Percentiles rank a stretch among this genome's conserved stretches.
These are phyloP conservation scores for Phylloporus scabripes DNA, from an alignment of 768 basidiomycete genomes.

Conservation along the genomic window DNA sequence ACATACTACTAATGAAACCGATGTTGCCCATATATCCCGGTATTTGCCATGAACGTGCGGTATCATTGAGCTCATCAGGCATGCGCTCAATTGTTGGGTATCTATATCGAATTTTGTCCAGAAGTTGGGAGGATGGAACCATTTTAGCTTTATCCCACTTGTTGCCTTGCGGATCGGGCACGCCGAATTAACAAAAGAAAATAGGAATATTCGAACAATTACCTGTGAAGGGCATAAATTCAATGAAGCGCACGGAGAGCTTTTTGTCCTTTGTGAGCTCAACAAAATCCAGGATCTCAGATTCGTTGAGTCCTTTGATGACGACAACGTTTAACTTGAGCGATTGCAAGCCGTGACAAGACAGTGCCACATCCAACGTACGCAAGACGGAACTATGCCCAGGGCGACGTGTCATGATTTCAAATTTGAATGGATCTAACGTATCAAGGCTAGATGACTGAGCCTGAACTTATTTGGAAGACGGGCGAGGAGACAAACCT, in stretches of 20 bases:
- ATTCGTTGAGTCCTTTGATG: conserved; percentile 74
- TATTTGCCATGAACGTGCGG: conserved; percentile 74
- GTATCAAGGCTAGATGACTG: conserved; percentile 64
- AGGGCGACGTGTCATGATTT: conserved; percentile 75
- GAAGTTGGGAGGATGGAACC: conserved; percentile 65
- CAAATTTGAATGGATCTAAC: conserved; percentile 80
- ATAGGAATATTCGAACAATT: conserved; percentile 9
- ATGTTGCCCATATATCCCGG: conserved; percentile 65
- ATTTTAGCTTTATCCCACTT: conserved; percentile 81
- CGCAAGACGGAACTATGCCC: conserved; percentile 75
- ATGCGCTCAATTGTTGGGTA: conserved; percentile 53
- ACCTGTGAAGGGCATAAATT: conserved; percentile 95
- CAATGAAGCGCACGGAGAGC: conserved; percentile 80
- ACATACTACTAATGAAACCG: conserved; percentile 94
- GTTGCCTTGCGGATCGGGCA: conserved; percentile 50
- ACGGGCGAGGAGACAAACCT: conserved; percentile 37
- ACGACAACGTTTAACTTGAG: conserved; percentile 86
- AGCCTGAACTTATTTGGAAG: conserved; percentile 3
- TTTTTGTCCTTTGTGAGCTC: conserved; percentile 60
- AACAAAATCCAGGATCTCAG: conserved; percentile 75
- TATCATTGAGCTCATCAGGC: conserved; percentile 68
- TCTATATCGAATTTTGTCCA: conserved; percentile 42
- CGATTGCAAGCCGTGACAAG: conserved; percentile 43
- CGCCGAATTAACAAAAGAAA: conserved; percentile 2
- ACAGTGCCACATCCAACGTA: conserved; percentile 58